Evolutionary conservation across 2,329 filamentous ascomycete species (phyloP).

Genomic region (Aspergillus versicolor): DNA sequence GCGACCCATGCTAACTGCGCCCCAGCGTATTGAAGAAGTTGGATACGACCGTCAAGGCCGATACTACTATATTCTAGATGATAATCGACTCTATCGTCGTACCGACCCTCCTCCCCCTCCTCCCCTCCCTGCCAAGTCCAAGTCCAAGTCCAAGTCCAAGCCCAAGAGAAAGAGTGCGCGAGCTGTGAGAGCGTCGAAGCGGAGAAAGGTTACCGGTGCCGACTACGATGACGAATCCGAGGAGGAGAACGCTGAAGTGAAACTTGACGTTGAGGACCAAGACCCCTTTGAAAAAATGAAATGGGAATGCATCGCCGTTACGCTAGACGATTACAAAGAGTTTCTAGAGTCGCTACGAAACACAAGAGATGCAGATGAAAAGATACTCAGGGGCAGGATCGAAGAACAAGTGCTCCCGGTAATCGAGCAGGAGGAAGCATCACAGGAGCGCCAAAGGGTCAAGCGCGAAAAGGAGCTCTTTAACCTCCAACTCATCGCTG

Average conservation of each 20-base stretch:
- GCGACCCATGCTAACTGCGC: neutral
- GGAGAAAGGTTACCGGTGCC: constrained; percentile 55
- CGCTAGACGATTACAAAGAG: constrained; percentile 70
- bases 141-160: constrained; percentile 64
- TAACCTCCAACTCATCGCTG: constrained; percentile 82
- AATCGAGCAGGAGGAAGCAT: constrained; percentile 71
- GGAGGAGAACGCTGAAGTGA: constrained; percentile 44
- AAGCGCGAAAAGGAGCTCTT: constrained; percentile 78
- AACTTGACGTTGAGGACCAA: constrained; percentile 55
- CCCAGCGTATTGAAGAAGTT: constrained; percentile 46
- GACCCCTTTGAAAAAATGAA: constrained; percentile 72
- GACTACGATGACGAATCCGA: constrained; percentile 41
- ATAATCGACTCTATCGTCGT: constrained; percentile 86
- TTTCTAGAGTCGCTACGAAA: constrained; percentile 72
- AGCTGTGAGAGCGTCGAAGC: constrained; percentile 68
- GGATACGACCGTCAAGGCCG: constrained; percentile 89
- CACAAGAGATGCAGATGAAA: constrained; percentile 82
- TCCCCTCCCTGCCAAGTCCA: constrained; percentile 57
- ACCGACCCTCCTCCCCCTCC: constrained; percentile 69
- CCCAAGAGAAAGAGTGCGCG: constrained; percentile 65
- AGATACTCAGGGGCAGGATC: constrained; percentile 69
- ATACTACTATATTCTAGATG: constrained; percentile 86
- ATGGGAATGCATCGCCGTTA: constrained; percentile 91
- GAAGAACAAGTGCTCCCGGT: constrained; percentile 78
- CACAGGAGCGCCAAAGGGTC: constrained; percentile 67